Percentiles rank a stretch among this genome's conserved stretches.
These are phyloP conservation scores for Chytridium lagenaria DNA, from an alignment of 371 early-diverging fungal species.

Conservation along the genomic window DNA sequence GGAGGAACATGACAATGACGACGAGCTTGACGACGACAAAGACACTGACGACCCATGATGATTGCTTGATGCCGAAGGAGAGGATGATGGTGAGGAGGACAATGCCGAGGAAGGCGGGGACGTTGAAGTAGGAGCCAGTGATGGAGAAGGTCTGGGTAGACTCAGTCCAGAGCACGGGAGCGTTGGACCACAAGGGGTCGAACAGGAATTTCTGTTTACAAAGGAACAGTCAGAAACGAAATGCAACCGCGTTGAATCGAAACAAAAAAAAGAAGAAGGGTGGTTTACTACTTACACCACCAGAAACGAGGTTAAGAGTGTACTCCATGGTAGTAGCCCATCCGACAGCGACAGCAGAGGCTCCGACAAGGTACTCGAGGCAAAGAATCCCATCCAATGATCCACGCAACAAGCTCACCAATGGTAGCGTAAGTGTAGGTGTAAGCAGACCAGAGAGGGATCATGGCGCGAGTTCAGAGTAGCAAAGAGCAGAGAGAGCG, in stretches of 20 bases:
- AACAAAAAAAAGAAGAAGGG: background rate
- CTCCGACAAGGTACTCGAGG: constrained; percentile 50
- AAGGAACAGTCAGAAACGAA: no score
- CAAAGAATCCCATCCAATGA: constrained; percentile 52
- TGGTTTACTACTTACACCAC: background rate
- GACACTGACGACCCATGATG: constrained; percentile 71
- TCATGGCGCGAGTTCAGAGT: constrained; percentile 46
- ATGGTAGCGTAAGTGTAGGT: constrained; percentile 44
- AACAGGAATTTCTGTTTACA: background rate
- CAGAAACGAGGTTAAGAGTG: constrained; percentile 20
- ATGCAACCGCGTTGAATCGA: background rate
- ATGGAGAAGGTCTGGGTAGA: background rate
- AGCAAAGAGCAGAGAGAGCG: constrained; percentile 43
- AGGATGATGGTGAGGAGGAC: constrained; percentile 64
- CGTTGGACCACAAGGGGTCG: constrained; percentile 30
- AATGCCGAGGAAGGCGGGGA: constrained; percentile 54
- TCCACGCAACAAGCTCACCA: constrained; percentile 52
- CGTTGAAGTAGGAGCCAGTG: constrained; percentile 71
- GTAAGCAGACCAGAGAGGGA: constrained; percentile 43
- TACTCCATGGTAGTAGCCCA: constrained; percentile 41
- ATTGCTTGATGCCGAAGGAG: constrained; percentile 76
- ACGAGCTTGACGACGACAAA: constrained; percentile 77
- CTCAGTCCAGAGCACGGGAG: constrained; percentile 37
- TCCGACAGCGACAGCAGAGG: constrained; percentile 51
- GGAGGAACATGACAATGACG: constrained; percentile 79